Percentiles rank a stretch among this genome's conserved stretches.
Evolutionary conservation across 2,329 filamentous ascomycete genomes (phyloP).

Genomic region (Colletotrichum spinosum): DNA sequence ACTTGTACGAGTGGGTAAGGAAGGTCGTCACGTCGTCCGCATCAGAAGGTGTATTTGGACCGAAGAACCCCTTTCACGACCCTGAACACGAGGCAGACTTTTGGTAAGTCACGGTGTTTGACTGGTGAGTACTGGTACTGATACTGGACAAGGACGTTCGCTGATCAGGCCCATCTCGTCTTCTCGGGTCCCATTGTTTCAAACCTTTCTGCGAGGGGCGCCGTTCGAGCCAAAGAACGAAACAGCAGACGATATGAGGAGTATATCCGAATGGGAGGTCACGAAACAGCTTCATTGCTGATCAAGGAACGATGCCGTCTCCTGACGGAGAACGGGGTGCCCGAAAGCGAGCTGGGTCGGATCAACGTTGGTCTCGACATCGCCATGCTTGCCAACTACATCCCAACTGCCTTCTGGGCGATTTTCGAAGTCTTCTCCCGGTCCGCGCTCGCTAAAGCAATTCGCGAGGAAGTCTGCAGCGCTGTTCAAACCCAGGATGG

Average conservation of each 20-base stretch:
- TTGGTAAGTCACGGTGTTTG: not conserved
- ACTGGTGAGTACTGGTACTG: not conserved
- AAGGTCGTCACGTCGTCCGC: constrained; percentile 5
- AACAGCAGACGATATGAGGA: constrained; percentile 18
- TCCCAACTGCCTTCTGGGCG: constrained; percentile 57
- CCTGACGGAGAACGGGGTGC: constrained; percentile 5
- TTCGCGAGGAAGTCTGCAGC: constrained; percentile 52
- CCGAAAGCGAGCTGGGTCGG: constrained; percentile 6
- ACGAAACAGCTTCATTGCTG: not conserved
- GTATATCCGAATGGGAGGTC: constrained; percentile 1
- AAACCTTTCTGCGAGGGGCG: not conserved
- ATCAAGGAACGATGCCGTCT: no score
- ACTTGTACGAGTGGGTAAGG: constrained; percentile 22
- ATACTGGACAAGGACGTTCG: constrained; percentile 6
- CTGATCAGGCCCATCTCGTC: not conserved
- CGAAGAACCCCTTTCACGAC: constrained; percentile 28
- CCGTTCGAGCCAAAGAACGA: constrained; percentile 13
- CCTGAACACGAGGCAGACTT: constrained; percentile 25
- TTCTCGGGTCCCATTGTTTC: constrained; percentile 6
- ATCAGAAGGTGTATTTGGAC: constrained; percentile 25
- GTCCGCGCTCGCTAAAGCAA: constrained; percentile 49
- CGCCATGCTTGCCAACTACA: constrained; percentile 41
- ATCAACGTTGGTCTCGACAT: constrained; percentile 38
- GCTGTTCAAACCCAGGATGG: no score
- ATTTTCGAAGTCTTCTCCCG: constrained; percentile 56